Evolutionary conservation across 1,139 yeast species (phyloP).

Genomic region (Diutina sp.): DNA sequence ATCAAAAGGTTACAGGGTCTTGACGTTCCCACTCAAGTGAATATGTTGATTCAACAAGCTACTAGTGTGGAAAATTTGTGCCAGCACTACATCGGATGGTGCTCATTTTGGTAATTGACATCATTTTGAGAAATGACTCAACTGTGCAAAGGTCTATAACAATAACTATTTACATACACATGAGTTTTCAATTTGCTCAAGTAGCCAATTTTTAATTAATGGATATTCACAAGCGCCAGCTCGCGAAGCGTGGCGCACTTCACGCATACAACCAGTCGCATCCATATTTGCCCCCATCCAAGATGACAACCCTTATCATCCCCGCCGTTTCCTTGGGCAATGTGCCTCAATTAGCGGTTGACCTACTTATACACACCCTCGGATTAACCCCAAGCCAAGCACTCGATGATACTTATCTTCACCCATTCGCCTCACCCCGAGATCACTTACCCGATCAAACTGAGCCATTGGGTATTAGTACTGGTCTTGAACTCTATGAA

Average conservation of each 20-base stretch:
- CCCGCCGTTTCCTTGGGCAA: slow-evolving; percentile 85
- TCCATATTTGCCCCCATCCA: not conserved
- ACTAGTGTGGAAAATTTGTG: slow-evolving; percentile 93
- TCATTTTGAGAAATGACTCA: too few species aligned
- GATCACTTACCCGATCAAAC: slow-evolving; percentile 25
- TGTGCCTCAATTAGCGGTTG: slow-evolving; percentile 75
- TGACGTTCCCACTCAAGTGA: slow-evolving; percentile 85
- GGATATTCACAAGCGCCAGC: too few species aligned
- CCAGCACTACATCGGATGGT: slow-evolving; percentile 98
- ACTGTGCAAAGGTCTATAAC: too few species aligned
- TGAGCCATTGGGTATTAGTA: slow-evolving; percentile 28
- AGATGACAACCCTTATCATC: slow-evolving; percentile 29
- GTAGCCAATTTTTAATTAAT: too few species aligned
- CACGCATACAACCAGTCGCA: not conserved
- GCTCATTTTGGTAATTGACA: slow-evolving; percentile 73
- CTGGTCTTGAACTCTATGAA: slow-evolving; percentile 51
- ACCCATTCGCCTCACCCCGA: slow-evolving; percentile 77
- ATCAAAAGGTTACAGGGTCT: slow-evolving; percentile 60
- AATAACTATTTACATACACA: too few species aligned
- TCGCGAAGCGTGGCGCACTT: not conserved
- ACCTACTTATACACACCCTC: slow-evolving; percentile 55
- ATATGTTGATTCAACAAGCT: slow-evolving; percentile 87
- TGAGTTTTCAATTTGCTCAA: too few species aligned
- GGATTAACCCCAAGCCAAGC: slow-evolving; percentile 37
- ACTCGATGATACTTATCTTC: slow-evolving; percentile 47